Conservation (phyloP, 1,284 basidiomycete genomes). For the Hortiboletus rubellus region DNA sequence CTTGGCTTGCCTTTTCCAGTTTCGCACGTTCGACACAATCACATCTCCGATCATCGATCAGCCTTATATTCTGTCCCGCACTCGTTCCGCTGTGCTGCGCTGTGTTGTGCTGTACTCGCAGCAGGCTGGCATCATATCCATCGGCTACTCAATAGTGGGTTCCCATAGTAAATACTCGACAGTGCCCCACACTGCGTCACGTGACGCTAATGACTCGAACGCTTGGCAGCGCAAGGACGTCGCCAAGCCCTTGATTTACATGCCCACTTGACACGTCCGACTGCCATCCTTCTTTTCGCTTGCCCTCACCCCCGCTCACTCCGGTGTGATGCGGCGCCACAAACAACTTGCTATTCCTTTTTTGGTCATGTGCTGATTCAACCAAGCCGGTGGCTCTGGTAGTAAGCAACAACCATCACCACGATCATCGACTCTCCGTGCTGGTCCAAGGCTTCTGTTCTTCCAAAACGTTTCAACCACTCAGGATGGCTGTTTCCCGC, state of each 20-base stretch:
- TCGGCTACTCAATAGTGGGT: not conserved
- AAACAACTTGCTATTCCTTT: not conserved
- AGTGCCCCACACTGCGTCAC: too few species aligned
- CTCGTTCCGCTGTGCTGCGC: too few species aligned
- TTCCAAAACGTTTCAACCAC: not conserved
- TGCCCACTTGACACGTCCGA: not conserved
- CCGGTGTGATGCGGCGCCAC: not conserved
- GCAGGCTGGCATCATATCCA: too few species aligned
- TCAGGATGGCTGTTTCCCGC: slow-evolving; percentile 53
- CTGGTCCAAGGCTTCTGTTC: not conserved
- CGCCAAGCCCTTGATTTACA: not conserved
- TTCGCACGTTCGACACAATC: slow-evolving; percentile 23
- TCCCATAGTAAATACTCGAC: too few species aligned
- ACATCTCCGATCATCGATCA: too few species aligned
- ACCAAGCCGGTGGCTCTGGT: too few species aligned
- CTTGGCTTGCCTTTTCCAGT: slow-evolving; percentile 10
- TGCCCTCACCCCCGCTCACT: too few species aligned
- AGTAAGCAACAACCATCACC: not conserved
- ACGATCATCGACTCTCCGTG: too few species aligned
- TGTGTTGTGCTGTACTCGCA: too few species aligned
- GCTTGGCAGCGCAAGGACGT: not conserved
- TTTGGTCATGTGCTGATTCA: slow-evolving; percentile 11
- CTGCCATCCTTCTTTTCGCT: too few species aligned
- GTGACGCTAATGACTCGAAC: not conserved
- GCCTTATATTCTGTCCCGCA: too few species aligned